Base-by-base conservation (phyloP, 495 filamentous ascomycete genomes). In the Rostrohypoxylon terebratum region DNA sequence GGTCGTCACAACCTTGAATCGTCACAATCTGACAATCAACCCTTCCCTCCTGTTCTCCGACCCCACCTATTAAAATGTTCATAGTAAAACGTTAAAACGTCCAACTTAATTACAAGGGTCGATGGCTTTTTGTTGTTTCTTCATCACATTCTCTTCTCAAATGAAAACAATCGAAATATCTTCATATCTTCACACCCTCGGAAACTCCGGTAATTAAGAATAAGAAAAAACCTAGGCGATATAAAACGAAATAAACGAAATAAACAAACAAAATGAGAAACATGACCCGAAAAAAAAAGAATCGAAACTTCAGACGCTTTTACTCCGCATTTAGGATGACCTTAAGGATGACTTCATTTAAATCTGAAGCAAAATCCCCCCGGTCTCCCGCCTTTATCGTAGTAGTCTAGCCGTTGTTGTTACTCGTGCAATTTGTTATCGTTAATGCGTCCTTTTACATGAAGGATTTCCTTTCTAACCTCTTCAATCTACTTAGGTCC, bases 11-110 rank as follows among this genome's bases (percentile, higher is more conserved):
- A n/a, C n/a, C n/a, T n/a, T n/a, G n/a, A n/a, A 45, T 45, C 42
- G 14, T 45, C 42, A 45, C 42, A 45, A 45, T 45, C 42, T 18
- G n/a, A 45, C 16, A 45, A 20, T 45, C 36, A 13, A 10, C 36
- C 36, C 8, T 11, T 38, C 36, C 13, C 9, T 13, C 23, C 18
- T 55, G 34, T n/a, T n/a, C n/a, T n/a, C n/a, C n/a, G n/a, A n/a
- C 71, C 66, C 65, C 66, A 62, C 66, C 64, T 53, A 69, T 65
- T 63, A 63, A 69, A 50, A 69, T 61, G 28, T 28, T 28, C n/a
- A n/a, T n/a, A n/a, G n/a, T n/a, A n/a, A n/a, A 50, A 69, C 65
- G 28, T 28, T 28, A 60, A 55, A 38, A 10, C 33, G 1, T 7
- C 18, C n/a, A 33, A 55, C 28, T 18, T 11, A 31, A 31, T 36